Percentiles rank a stretch among this genome's conserved stretches.
Evolutionary conservation across 148 eudicot genomes (phyloP).

Genomic region (Talinum fruticosum): DNA sequence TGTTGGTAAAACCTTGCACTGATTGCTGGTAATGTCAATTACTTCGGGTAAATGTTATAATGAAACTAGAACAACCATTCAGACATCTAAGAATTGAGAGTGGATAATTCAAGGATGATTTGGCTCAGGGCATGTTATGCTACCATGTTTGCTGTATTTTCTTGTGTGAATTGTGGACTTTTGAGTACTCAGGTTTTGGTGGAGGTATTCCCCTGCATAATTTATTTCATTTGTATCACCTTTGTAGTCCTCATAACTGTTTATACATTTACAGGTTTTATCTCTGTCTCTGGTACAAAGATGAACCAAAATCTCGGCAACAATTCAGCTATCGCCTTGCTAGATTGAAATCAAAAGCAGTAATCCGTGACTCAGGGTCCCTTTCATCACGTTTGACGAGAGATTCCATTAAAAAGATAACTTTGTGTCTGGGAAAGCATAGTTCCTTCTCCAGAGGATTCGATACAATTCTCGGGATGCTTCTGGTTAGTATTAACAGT

Average conservation of each 20-base stretch:
- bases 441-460: constrained; percentile 95
- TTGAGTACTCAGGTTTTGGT: not conserved
- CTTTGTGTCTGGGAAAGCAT: constrained; percentile 68
- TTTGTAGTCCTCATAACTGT: constrained; percentile 12
- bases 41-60: not conserved
- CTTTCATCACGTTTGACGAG: constrained; percentile 60
- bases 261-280: constrained; percentile 63
- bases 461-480: constrained; percentile 91
- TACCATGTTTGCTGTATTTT: not conserved
- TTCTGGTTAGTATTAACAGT: constrained; percentile 60
- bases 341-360: constrained; percentile 66
- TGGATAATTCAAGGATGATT: not conserved
- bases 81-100: not conserved
- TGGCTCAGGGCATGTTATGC: not conserved
- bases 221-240: not conserved
- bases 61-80: constrained; percentile 1
- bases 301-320: constrained; percentile 58
- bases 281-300: constrained; percentile 95
- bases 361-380: constrained; percentile 64
- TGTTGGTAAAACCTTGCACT: not conserved
- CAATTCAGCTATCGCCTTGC: constrained; percentile 58
- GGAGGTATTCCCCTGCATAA: not conserved
- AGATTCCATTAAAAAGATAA: constrained; percentile 66
- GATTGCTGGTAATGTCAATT: not conserved
- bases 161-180: not conserved